Conservation (phyloP, 2,329 filamentous ascomycete species). For the Nemania sp. region DNA sequence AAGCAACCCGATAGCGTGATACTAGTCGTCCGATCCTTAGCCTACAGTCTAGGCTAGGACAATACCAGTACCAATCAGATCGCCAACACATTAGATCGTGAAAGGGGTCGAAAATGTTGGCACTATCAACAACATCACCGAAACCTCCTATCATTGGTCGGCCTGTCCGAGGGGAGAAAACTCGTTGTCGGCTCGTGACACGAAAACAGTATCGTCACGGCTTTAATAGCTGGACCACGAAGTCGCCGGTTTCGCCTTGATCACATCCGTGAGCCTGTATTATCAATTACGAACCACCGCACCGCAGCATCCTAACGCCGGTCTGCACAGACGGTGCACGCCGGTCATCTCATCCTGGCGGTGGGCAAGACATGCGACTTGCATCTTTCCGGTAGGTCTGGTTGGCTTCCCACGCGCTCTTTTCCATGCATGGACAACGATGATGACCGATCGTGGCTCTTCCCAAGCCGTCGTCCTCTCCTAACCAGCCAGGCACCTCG, state of each 20-base stretch:
- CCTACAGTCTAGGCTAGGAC: not conserved
- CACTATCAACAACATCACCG: constrained; percentile 9
- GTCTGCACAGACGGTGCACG: constrained; percentile 6
- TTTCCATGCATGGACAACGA: constrained; percentile 32
- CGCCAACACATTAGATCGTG: not conserved
- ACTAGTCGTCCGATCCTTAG: constrained; percentile 6
- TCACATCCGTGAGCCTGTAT: constrained; percentile 1
- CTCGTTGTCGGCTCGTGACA: constrained; percentile 13
- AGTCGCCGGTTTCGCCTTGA: constrained; percentile 24
- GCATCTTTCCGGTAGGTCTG: constrained; percentile 9
- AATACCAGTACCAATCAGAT: not conserved
- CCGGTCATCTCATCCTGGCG: not conserved
- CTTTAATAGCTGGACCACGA: constrained; percentile 7
- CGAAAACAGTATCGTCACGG: constrained; percentile 9
- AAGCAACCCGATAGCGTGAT: constrained; percentile 9
- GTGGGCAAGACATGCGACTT: constrained; percentile 3
- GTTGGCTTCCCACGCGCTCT: constrained; percentile 19
- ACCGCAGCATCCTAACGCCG: not conserved
- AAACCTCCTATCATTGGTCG: constrained; percentile 14
- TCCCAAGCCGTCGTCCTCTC: constrained; percentile 19
- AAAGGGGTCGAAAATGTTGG: not conserved
- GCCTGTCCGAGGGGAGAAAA: constrained; percentile 27
- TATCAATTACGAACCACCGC: constrained; percentile 12
- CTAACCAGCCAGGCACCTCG: constrained; percentile 1
- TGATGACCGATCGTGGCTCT: constrained; percentile 24